Base-by-base conservation (phyloP, 345 rosid genomes). In the Sapria himalayana region DNA sequence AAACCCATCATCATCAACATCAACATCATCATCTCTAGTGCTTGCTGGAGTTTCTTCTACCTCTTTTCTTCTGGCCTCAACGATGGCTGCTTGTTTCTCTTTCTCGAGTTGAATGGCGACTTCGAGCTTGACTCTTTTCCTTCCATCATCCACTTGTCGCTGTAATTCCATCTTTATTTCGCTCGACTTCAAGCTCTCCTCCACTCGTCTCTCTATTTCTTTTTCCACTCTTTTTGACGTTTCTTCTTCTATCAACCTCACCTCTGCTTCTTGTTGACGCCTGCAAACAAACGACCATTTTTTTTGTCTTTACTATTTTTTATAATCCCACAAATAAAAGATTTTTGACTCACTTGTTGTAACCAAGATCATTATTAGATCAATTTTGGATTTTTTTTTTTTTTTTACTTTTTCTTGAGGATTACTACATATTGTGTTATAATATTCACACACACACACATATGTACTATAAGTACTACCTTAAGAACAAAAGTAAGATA, bases 231-330 rank as follows among this genome's bases (percentile, higher is more conserved):
- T 70, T 53, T 66, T 89, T 22, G 66, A 57, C 43, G 95, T 89
- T 63, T 89, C 98, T 63, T 89, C 98, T 67, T 79, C 86, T 32
- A 89, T 65, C 22, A 89, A 68, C 56, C 79, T 82, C 43, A 74
- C 31, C 57, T 89, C 98, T 5, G 92, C 95, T 62, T 89, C 93
- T 46, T 41, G 73, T 43, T 89, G 98, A 42, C 80, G 81, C 95
- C 98, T 89, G 79, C 22, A 47, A 64, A 40, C 13, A 39, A 19
- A 69, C 20, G 23, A 49, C n/a, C n/a, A n/a, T n/a, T n/a, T n/a
- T n/a, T n/a, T n/a, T n/a, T n/a, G n/a, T n/a, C n/a, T n/a, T n/a
- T n/a, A n/a, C n/a, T n/a, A n/a, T n/a, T n/a, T n/a, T n/a, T n/a
- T n/a, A n/a, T n/a, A n/a, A n/a, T n/a, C n/a, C n/a, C n/a, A n/a